phyloP scores from a whole-genome alignment of 2,329 filamentous ascomycete genomes.

The Clarireedia homoeocarpa region DNA sequence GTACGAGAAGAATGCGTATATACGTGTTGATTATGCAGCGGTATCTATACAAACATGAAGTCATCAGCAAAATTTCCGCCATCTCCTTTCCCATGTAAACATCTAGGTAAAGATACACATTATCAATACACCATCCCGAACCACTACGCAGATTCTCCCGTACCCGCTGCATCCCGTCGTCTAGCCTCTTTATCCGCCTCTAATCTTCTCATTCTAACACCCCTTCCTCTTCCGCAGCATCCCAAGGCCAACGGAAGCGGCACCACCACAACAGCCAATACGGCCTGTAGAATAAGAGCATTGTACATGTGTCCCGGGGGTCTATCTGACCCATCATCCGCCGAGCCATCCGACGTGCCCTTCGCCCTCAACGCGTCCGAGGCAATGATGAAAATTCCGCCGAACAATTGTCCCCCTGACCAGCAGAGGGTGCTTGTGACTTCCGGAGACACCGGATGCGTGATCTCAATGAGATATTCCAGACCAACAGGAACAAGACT shows the following conservation, averaged over 20 bases:
- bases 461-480: constrained; percentile 81
- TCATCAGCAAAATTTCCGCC: too few relatives aligned
- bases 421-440: constrained; percentile 78
- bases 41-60: too few relatives aligned
- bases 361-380: constrained; percentile 63
- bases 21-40: too few relatives aligned
- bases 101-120: too few relatives aligned
- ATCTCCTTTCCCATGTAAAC: too few relatives aligned
- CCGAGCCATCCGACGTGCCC: constrained; percentile 29
- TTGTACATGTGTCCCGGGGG: constrained; percentile 67
- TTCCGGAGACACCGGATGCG: constrained; percentile 79
- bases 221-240: constrained; percentile 53
- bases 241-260: constrained; percentile 65
- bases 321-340: constrained; percentile 32
- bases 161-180: neutral
- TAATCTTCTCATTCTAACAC: constrained; percentile 43
- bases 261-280: constrained; percentile 55
- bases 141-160: too few relatives aligned
- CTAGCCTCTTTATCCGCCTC: constrained; percentile 26
- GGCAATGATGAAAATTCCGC: constrained; percentile 76
- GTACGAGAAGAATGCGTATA: too few relatives aligned
- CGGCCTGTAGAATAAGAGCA: constrained; percentile 71
- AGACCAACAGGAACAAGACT: constrained; percentile 74
- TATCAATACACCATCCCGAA: too few relatives aligned
- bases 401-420: constrained; percentile 78